phyloP scores from a whole-genome alignment of 495 filamentous ascomycete species.

The Aspergillus nanangensis region DNA sequence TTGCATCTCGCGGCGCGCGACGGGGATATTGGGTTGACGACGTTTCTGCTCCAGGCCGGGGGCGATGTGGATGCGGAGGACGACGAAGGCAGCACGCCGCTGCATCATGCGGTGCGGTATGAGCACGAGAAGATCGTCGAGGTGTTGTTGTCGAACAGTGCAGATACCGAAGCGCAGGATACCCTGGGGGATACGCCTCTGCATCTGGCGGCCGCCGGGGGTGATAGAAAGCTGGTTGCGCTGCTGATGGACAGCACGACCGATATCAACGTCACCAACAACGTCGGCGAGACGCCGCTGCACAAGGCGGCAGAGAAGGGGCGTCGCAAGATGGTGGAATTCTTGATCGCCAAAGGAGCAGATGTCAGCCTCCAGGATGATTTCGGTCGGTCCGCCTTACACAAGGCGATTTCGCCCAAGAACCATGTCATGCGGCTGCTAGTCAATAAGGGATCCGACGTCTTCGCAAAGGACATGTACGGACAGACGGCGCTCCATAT shows the following conservation, averaged over 20 bases:
- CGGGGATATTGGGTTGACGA: constrained; percentile 17
- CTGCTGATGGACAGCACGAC: constrained; percentile 37
- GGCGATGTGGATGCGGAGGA: constrained; percentile 14
- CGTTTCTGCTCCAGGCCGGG: constrained; percentile 22
- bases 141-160: constrained; percentile 22
- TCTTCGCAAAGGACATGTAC: constrained; percentile 22
- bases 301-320: constrained; percentile 35
- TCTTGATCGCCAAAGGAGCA: constrained; percentile 32
- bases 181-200: constrained; percentile 28
- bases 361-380: constrained; percentile 24
- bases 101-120: constrained; percentile 27
- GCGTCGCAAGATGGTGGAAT: constrained; percentile 29
- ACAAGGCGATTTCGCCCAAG: constrained; percentile 23
- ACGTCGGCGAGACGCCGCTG: constrained; percentile 32
- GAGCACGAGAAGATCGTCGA: constrained; percentile 30
- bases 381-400: constrained; percentile 23
- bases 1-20: constrained; percentile 28
- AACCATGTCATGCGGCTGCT: constrained; percentile 23
- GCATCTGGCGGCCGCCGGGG: constrained; percentile 30
- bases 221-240: constrained; percentile 28
- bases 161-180: constrained; percentile 22
- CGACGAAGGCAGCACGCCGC: constrained; percentile 20
- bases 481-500: constrained; percentile 30
- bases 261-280: constrained; percentile 34
- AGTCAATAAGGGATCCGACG: constrained; percentile 17